phyloP scores from a whole-genome alignment of 768 basidiomycete genomes.

The Exidia glandulosa region DNA sequence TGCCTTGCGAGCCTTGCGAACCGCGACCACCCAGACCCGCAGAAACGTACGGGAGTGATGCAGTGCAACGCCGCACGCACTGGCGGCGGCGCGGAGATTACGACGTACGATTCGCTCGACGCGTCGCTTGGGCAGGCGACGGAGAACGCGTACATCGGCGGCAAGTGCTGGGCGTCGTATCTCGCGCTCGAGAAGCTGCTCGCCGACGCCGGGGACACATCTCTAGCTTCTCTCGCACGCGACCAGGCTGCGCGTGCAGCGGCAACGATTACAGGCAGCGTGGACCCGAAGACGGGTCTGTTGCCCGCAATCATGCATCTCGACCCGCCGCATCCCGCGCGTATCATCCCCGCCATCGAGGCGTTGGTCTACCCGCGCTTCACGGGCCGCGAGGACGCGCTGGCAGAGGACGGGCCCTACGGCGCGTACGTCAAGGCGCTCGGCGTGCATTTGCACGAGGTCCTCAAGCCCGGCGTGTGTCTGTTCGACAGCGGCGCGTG shows the following conservation, averaged over 20 bases:
- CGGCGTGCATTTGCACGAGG: neutral
- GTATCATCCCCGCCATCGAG: neutral
- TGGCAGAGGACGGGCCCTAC: neutral
- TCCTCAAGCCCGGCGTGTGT: neutral
- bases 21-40: neutral
- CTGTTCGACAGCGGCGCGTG: neutral
- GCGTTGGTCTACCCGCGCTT: neutral
- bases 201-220: neutral
- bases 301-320: neutral
- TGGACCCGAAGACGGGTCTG: neutral
- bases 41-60: neutral
- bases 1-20: neutral
- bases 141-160: neutral
- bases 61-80: neutral
- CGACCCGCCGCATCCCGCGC: neutral
- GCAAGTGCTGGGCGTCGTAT: slow-evolving; percentile 1
- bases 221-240: neutral
- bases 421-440: neutral
- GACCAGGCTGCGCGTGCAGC: neutral
- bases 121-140: neutral
- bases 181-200: neutral
- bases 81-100: neutral
- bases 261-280: neutral
- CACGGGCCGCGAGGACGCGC: neutral
- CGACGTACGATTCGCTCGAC: slow-evolving; percentile 1